These are phyloP conservation scores for Aureobasidium sp. DNA, from an alignment of 2,329 filamentous ascomycete species.

Conservation along the genomic window DNA sequence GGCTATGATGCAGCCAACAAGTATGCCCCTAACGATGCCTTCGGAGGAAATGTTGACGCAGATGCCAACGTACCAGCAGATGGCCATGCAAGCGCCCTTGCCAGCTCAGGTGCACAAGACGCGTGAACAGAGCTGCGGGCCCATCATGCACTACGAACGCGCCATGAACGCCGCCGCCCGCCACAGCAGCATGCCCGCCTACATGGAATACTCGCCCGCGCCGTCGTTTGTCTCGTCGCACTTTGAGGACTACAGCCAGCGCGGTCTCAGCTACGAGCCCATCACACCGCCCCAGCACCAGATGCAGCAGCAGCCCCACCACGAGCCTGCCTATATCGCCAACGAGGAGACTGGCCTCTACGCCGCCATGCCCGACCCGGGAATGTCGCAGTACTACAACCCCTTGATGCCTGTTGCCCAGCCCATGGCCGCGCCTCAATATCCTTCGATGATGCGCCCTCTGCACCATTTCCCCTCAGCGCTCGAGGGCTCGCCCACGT, in stretches of 20 bases:
- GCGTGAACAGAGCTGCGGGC: constrained; percentile 71
- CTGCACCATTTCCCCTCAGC: constrained; percentile 71
- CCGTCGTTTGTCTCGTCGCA: constrained; percentile 98
- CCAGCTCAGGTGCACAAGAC: constrained; percentile 68
- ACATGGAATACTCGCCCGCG: constrained; percentile 95
- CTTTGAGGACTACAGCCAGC: constrained; percentile 95
- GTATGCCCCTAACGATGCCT: constrained; percentile 42
- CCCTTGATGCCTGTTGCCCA: constrained; percentile 86
- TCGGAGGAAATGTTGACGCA: constrained; percentile 51
- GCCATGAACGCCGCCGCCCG: constrained; percentile 59
- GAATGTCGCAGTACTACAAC: constrained; percentile 67
- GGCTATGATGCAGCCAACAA: constrained; percentile 17
- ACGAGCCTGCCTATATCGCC: constrained; percentile 92
- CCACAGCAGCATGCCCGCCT: constrained; percentile 97
- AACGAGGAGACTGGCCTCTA: constrained; percentile 97
- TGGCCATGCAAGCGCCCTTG: constrained; percentile 67
- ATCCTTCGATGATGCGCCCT: constrained; percentile 58
- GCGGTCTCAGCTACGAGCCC: constrained; percentile 92
- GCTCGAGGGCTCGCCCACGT: constrained; percentile 95
- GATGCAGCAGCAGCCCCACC: constrained; percentile 45
- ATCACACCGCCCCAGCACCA: constrained; percentile 92
- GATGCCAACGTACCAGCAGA: constrained; percentile 63
- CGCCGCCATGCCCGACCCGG: constrained; percentile 85
- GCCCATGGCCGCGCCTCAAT: constrained; percentile 69
- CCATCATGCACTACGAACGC: constrained; percentile 78